phyloP scores from a whole-genome alignment of 768 basidiomycete genomes.

The Dentipellis sp. region DNA sequence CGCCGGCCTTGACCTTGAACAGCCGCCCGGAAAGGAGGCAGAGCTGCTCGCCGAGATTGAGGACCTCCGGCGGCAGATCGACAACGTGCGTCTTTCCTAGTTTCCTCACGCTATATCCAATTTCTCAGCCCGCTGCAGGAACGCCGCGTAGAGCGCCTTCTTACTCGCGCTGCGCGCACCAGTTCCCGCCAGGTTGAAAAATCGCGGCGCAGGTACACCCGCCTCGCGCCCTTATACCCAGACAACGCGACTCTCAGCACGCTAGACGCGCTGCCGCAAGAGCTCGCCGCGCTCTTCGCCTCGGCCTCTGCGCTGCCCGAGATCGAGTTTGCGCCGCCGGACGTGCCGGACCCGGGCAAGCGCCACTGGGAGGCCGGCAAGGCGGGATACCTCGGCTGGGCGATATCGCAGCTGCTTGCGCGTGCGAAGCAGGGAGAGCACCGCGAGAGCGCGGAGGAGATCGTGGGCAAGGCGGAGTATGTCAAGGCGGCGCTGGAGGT shows the following conservation, averaged over 20 bases:
- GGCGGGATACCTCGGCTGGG: conserved; percentile 75
- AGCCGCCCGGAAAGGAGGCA: conserved; percentile 41
- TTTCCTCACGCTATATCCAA: not conserved
- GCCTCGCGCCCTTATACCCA: conserved; percentile 32
- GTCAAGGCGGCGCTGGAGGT: conserved; percentile 15
- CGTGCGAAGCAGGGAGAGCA: conserved; percentile 17
- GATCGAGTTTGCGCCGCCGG: conserved; percentile 13
- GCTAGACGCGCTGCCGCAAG: conserved; percentile 30
- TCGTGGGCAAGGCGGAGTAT: conserved; percentile 14
- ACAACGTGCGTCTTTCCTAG: conserved; percentile 44
- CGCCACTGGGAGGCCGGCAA: conserved; percentile 71
- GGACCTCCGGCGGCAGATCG: conserved; percentile 52
- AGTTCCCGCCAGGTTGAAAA: conserved; percentile 37
- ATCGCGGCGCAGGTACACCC: conserved; percentile 32
- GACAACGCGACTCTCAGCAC: conserved; percentile 27
- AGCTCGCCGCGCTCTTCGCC: conserved; percentile 36
- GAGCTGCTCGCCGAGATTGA: conserved; percentile 60
- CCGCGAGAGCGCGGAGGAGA: conserved; percentile 6
- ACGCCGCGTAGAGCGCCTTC: conserved; percentile 51
- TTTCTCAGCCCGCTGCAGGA: conserved; percentile 32
- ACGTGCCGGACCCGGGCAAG: conserved; percentile 45
- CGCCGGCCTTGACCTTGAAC: conserved; percentile 54
- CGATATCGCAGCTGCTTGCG: conserved; percentile 42
- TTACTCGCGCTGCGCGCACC: conserved; percentile 40
- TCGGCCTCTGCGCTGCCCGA: conserved; percentile 40